Conservation (phyloP, 495 filamentous ascomycete genomes). For the Penicillium canescens region DNA sequence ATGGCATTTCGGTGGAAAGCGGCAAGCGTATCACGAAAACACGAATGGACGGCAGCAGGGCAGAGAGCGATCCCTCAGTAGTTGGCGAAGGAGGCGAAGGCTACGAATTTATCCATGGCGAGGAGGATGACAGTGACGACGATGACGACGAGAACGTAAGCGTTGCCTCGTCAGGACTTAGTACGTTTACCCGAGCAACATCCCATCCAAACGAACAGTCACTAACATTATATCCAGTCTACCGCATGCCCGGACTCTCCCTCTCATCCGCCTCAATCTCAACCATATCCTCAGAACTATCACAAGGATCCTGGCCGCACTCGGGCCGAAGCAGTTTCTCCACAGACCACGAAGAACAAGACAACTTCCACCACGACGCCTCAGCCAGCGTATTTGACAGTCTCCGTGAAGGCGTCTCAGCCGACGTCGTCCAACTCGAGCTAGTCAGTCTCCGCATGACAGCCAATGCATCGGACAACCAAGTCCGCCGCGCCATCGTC, state of each 20-base stretch:
- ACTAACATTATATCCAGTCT: constrained; percentile 50
- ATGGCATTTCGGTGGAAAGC: constrained; percentile 53
- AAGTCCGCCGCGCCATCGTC: constrained; percentile 83
- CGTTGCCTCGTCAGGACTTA: constrained; percentile 50
- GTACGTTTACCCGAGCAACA: constrained; percentile 33
- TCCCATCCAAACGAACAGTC: constrained; percentile 22
- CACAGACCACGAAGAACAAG: constrained; percentile 55
- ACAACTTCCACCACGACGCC: constrained; percentile 85
- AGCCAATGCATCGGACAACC: constrained; percentile 82
- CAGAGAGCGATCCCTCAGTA: constrained; percentile 49
- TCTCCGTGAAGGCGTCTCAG: constrained; percentile 67
- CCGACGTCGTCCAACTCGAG: constrained; percentile 87
- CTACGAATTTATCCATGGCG: constrained; percentile 49
- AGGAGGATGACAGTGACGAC: constrained; percentile 43
- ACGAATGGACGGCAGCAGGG: constrained; percentile 46
- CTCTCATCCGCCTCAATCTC: constrained; percentile 80
- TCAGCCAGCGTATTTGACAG: constrained; percentile 80
- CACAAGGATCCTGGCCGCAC: constrained; percentile 44
- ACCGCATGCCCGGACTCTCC: constrained; percentile 66
- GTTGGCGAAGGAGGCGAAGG: constrained; percentile 49
- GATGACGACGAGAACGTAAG: constrained; percentile 45
- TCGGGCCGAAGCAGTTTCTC: constrained; percentile 58
- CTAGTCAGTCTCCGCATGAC: constrained; percentile 86
- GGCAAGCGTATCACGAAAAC: constrained; percentile 57
- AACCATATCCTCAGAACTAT: constrained; percentile 57